Evolutionary conservation across 495 filamentous ascomycete genomes (phyloP), one percentile per base, ranked within the genome.

Genomic region (Penicillium mononematosum): DNA sequence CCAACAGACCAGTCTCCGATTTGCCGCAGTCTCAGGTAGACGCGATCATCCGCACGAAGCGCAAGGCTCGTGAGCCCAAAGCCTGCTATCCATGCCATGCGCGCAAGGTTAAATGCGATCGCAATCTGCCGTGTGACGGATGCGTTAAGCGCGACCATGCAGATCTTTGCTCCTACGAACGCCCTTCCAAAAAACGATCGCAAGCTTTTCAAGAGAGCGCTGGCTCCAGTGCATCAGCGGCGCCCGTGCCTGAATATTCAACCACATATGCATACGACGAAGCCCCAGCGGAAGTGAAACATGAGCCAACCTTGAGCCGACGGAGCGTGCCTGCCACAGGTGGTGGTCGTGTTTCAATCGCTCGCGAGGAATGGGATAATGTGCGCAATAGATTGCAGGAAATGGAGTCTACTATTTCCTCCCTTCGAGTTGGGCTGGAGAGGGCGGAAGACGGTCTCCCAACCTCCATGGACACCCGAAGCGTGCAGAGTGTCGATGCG

Each of bases 51-150:
- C 73, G 77, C 47, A 75, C 75, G 32, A 80, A 80, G 61, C 71
- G 75, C 49, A 78, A 78, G 56, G 75, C 74, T 24, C 75, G 76
- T 16, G 73, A 77, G 47, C 76, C 76, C 6, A 78, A 78, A 58
- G 86, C 87, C 36, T 90, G 87, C 69, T 90, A 87, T 75, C 86
- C 87, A 29, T 89, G 87, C 69, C 78, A 87, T 58, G 84, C 86
- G 68, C 78, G 87, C 22, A 90, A 90, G 62, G 87, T 89, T 42
- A 89, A 87, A 73, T 90, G 87, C 64, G 85, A 88, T 69, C 86
- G 87, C 61, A 85, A 87, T 53, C 76, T 84, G 45, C 87, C 87
- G 1, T 90, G 87, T 67, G 84, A 88, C 62, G 85, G 87, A 36
- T 90, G 87, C 62, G 80, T 88, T 60, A 88, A 88, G 75, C 79